Percentiles rank a stretch among this genome's conserved stretches.
phyloP scores from a whole-genome alignment of 352 stramenopile species.

The Blastocystis sp. region DNA sequence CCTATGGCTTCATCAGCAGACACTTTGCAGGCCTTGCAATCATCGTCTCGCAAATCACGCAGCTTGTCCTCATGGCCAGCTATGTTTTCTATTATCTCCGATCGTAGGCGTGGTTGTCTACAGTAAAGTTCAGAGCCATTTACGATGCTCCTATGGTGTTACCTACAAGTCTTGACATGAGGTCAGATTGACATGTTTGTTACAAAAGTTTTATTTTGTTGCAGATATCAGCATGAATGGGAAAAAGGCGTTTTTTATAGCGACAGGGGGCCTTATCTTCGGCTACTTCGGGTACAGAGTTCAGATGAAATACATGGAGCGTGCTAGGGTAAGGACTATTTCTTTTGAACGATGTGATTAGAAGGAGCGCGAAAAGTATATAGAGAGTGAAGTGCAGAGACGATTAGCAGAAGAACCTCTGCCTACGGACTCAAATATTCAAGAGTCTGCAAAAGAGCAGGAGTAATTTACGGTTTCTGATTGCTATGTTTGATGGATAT shows the following conservation, averaged over 20 bases:
- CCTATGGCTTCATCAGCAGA: slow-evolving; percentile 13
- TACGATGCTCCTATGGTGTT: slow-evolving; percentile 41
- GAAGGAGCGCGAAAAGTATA: background rate
- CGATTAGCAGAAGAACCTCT: background rate
- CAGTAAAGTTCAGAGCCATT: slow-evolving; percentile 21
- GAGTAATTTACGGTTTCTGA: too few species aligned
- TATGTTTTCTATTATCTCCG: slow-evolving; percentile 75
- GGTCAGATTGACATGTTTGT: slow-evolving; percentile 29
- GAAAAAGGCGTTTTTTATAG: background rate
- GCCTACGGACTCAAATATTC: background rate
- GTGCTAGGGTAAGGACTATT: background rate
- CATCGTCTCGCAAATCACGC: slow-evolving; percentile 85
- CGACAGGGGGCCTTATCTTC: background rate
- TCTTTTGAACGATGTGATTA: background rate
- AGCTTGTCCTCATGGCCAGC: slow-evolving; percentile 94
- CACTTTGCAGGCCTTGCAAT: slow-evolving; percentile 43
- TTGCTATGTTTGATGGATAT: background rate
- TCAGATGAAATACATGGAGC: background rate
- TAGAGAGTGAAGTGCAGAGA: background rate
- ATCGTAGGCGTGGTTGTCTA: background rate
- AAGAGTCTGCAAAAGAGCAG: too few species aligned
- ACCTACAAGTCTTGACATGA: slow-evolving; percentile 44
- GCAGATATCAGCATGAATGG: background rate
- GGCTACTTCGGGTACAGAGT: background rate
- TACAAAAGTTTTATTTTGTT: background rate